These are phyloP conservation scores for Globisporangium viniferum DNA, from an alignment of 352 stramenopile species.

Conservation along the genomic window DNA sequence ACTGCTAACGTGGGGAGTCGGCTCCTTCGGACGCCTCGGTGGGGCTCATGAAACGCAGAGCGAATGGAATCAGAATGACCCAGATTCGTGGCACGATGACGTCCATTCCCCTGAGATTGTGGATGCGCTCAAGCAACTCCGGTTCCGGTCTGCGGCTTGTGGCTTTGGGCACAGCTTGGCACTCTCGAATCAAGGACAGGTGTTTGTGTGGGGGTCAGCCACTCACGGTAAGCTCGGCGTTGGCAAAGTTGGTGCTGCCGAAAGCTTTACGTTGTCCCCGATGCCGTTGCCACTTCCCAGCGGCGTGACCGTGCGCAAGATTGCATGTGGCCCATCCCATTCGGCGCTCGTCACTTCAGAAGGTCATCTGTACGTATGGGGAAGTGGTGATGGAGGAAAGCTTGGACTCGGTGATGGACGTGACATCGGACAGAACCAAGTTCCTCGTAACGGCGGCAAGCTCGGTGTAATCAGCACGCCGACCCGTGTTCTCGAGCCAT, in stretches of 20 bases:
- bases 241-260: slow-evolving; percentile 31
- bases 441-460: slow-evolving; percentile 58
- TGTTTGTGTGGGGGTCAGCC: slow-evolving; percentile 74
- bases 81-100: slow-evolving; percentile 55
- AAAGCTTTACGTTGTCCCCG: slow-evolving; percentile 66
- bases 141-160: slow-evolving; percentile 58
- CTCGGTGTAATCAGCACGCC: slow-evolving; percentile 38
- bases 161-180: slow-evolving; percentile 72
- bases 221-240: slow-evolving; percentile 75
- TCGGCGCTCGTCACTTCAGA: slow-evolving; percentile 60
- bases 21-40: slow-evolving; percentile 62
- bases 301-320: slow-evolving; percentile 46
- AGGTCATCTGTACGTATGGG: slow-evolving; percentile 71
- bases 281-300: slow-evolving; percentile 29
- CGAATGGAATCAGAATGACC: slow-evolving; percentile 20
- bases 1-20: slow-evolving; percentile 69
- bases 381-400: slow-evolving; percentile 62
- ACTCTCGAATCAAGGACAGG: slow-evolving; percentile 52
- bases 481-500: slow-evolving; percentile 35
- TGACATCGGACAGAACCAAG: slow-evolving; percentile 48
- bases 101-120: slow-evolving; percentile 43
- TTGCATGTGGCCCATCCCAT: slow-evolving; percentile 75
- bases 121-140: slow-evolving; percentile 31
- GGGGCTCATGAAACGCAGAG: slow-evolving; percentile 19
- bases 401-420: slow-evolving; percentile 68